Evolutionary conservation across 2,329 filamentous ascomycete species (phyloP).

Genomic region (Aspergillus quadricinctus): DNA sequence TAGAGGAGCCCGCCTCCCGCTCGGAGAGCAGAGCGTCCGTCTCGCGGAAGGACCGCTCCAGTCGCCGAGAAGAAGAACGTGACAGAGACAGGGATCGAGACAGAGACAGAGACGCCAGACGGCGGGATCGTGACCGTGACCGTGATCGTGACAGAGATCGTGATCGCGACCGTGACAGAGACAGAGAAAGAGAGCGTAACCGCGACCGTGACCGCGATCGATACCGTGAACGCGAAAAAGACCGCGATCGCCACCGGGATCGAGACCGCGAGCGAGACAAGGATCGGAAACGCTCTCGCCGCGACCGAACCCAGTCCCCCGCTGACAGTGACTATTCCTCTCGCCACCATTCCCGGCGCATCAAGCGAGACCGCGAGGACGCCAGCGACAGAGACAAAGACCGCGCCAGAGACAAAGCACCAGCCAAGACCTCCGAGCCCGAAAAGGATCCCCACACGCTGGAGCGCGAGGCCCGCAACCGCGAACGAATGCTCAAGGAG

Average conservation of each 20-base stretch:
- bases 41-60: conserved; percentile 25
- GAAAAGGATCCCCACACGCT: conserved; percentile 67
- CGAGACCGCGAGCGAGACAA: conserved; percentile 42
- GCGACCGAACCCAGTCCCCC: conserved; percentile 36
- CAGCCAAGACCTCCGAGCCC: conserved; percentile 17
- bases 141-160: background rate
- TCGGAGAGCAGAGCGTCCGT: conserved; percentile 16
- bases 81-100: conserved; percentile 40
- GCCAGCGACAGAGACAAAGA: conserved; percentile 21
- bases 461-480: conserved; percentile 64
- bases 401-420: conserved; percentile 14
- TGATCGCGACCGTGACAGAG: conserved; percentile 26
- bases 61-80: conserved; percentile 26
- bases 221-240: conserved; percentile 32
- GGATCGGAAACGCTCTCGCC: conserved; percentile 33
- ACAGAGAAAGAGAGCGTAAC: conserved; percentile 33
- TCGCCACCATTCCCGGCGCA: conserved; percentile 31
- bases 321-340: conserved; percentile 29
- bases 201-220: conserved; percentile 20
- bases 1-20: conserved; percentile 18
- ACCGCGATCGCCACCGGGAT: conserved; percentile 46
- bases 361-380: conserved; percentile 32
- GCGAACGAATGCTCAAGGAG: conserved; percentile 62
- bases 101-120: conserved; percentile 35
- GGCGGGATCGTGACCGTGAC: conserved; percentile 18